Evolutionary conservation across 1,284 basidiomycete species (phyloP).

Genomic region (Melanopsichium pennsylvanicum): DNA sequence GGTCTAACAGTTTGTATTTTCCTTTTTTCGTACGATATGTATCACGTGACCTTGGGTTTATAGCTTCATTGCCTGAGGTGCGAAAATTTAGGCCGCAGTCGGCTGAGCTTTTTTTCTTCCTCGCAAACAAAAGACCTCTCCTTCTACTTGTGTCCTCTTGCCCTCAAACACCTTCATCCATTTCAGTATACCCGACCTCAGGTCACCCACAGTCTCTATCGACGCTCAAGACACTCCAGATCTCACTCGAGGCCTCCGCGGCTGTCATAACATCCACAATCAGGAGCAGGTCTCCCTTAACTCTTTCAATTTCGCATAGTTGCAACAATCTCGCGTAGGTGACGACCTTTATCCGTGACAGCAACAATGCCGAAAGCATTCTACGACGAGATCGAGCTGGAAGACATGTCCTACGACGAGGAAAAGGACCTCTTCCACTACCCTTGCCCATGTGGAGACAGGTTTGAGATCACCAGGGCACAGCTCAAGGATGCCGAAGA

Average conservation of each 20-base stretch:
- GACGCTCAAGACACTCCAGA: too few species aligned
- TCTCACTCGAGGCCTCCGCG: too few species aligned
- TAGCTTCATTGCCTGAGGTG: not conserved
- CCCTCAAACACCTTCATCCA: not conserved
- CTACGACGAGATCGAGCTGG: constrained; percentile 65
- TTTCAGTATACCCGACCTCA: constrained; percentile 31
- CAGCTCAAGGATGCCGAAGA: constrained; percentile 92
- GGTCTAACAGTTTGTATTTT: constrained; percentile 5
- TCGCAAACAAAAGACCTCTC: not conserved
- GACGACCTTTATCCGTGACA: constrained; percentile 20
- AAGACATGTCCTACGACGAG: constrained; percentile 65
- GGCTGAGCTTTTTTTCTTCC: constrained; percentile 6
- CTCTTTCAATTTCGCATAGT: too few species aligned
- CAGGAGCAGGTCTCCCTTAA: constrained; percentile 30
- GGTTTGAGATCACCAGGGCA: constrained; percentile 86
- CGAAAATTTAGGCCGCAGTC: constrained; percentile 34
- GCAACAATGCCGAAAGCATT: constrained; percentile 35
- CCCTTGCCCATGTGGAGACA: constrained; percentile 97
- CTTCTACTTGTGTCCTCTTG: not conserved
- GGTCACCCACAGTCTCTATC: constrained; percentile 2
- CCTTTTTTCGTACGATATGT: constrained; percentile 8
- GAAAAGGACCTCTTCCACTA: constrained; percentile 75
- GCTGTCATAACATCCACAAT: not conserved
- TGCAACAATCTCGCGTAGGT: constrained; percentile 19
- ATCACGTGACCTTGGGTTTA: constrained; percentile 4